Evolutionary conservation across 2,329 filamentous ascomycete species (phyloP), one percentile per base, ranked within the genome.

Genomic region (Apiospora pterosperma): DNA sequence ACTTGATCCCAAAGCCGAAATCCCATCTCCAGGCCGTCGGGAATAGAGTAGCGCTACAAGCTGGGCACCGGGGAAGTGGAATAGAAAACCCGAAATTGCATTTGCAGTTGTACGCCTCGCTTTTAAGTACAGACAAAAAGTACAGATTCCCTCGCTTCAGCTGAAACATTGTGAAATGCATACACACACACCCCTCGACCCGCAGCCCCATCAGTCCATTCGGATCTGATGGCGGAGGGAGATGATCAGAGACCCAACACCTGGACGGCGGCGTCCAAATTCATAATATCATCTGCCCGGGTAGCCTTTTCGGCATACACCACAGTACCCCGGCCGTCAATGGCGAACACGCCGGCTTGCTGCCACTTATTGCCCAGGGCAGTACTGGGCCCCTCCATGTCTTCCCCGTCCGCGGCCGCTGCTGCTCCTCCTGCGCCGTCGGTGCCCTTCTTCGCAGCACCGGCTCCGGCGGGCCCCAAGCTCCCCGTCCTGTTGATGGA

Each of bases 341-440:
- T 74, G 4, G 83, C 81, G 73, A 84, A 86, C 2, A 82, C 79
- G 0, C 83, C 83, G 1, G 81, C 79, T 70, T 84, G 81, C 72
- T 85, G 84, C 84, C 84, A 86, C 75, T 85, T 85, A 69, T 84
- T 86, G 2, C 84, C 82, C 78, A 85, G 79, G 5, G 80, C 77
- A 41, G 79, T 84, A 31, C 75, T 76, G 0, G 79, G 77, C 0
- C 77, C 81, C 4, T 73, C 74, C 6, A 72, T 73, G 1, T 69
- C 72, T 2, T 65, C 64, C 36, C 52, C 85, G 83, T 69, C 80
- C 80, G 65, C 79, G 79, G 5, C 71, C 74, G 38, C 64, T 19
- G 77, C 82, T 58, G 34, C 34, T 10, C 10, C 31, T 23, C 31
- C 55, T 19, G 3, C 19, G 8, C 21, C 12, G 42, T 28, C 28